These are phyloP conservation scores for Kandelia obovata DNA, from an alignment of 345 rosid genomes.

Conservation along the genomic window DNA sequence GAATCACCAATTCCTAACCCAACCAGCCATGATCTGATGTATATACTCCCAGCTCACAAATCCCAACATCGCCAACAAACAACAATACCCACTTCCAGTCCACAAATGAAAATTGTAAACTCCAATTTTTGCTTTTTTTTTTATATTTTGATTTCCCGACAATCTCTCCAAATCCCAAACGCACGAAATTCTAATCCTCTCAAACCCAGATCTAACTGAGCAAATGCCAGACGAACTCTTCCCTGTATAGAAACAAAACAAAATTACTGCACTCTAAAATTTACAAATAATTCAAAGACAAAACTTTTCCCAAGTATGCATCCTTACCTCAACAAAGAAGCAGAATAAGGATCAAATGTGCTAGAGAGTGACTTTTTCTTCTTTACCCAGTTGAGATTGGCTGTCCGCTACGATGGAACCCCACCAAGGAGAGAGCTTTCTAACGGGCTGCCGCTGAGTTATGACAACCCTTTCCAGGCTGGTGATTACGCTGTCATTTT, in stretches of 20 bases:
- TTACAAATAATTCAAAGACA: conserved; percentile 11
- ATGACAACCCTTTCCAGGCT: conserved; percentile 79
- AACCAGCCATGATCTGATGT: conserved; percentile 6
- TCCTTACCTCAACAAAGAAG: conserved; percentile 34
- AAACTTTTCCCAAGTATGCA: conserved; percentile 15
- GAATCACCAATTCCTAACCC: conserved; percentile 11
- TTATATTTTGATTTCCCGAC: too few species aligned
- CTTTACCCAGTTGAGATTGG: conserved; percentile 26
- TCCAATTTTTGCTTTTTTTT: too few species aligned
- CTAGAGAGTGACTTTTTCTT: neutral
- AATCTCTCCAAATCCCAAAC: conserved; percentile 8
- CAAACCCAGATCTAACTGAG: conserved; percentile 32
- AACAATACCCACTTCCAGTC: too few species aligned
- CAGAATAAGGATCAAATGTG: conserved; percentile 13
- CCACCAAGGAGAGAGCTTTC: conserved; percentile 23
- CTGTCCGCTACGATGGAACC: conserved; percentile 27
- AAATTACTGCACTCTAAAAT: neutral
- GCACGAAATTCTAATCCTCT: neutral
- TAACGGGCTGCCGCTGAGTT: conserved; percentile 28
- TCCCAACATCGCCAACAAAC: conserved; percentile 1
- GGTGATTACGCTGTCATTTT: conserved; percentile 75
- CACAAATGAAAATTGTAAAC: too few species aligned
- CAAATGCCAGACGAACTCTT: conserved; percentile 13
- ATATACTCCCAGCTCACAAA: conserved; percentile 3
- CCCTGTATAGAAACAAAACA: neutral